Evolutionary conservation across 106 monocot species (phyloP), one percentile per base, ranked within the genome.

Genomic region (Allium cepa): DNA sequence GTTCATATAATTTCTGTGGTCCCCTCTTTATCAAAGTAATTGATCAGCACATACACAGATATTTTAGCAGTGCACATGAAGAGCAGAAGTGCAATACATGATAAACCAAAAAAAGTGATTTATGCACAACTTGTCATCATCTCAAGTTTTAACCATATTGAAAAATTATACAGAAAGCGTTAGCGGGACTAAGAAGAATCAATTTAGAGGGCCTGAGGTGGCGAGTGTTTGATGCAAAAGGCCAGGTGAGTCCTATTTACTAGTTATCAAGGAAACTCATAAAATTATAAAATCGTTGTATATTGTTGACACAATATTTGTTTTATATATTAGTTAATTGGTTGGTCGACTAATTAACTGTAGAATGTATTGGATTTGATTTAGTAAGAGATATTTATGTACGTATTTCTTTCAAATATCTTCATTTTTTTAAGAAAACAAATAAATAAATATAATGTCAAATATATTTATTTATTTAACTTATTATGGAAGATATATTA

Each of bases 141-240:
- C 1, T 17, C 27, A 6, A 11, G 16, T 11, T 49, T 58, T 63
- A n/a, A 63, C 36, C 7, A 26, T 71, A 26, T 50, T 52, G 17
- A 66, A 49, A 58, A 18, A 27, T 60, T 70, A 36, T 84, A 49
- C 82, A 96, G 96, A 96, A 88, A 86, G 96, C 92, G 49, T 70
- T 96, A 49, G 85, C 96, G 86, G 96, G 96, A 46, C 69, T 96
- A 62, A 74, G 88, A 74, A 86, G 92, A 76, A 92, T 96, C 77
- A 86, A 92, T 75, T 76, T 96, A 58, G 92, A 96, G 18, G 96
- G 96, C 27, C 64, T 96, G 64, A 61, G 92, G 9, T 96, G 96
- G 96, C 83, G 92, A n/a, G 84, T 96, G 58, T 96, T 96, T 67
- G 96, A 96, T 76, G 96, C 96, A 15, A 92, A 92, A 72, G 92